These are phyloP conservation scores for Claviceps monticola DNA, from an alignment of 2,329 filamentous ascomycete species.

Conservation along the genomic window DNA sequence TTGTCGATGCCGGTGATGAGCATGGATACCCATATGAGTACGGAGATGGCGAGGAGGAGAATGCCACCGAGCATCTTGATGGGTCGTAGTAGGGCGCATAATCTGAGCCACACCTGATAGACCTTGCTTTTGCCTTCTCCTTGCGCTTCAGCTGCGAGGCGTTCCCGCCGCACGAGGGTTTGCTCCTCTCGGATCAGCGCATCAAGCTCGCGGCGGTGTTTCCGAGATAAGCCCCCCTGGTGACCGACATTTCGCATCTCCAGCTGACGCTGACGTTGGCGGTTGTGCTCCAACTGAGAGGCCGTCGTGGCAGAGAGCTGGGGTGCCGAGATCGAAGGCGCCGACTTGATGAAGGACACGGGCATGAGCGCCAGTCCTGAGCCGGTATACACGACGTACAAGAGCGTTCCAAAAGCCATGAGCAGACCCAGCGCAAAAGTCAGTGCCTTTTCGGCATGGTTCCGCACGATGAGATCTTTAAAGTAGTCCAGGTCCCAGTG, in stretches of 20 bases:
- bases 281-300: conserved; percentile 71
- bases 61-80: conserved; percentile 80
- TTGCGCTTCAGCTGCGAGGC: conserved; percentile 68
- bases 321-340: conserved; percentile 72
- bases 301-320: conserved; percentile 64
- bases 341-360: conserved; percentile 81
- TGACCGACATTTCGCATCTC: conserved; percentile 73
- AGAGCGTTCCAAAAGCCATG: conserved; percentile 69
- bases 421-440: conserved; percentile 84
- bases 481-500: conserved; percentile 84
- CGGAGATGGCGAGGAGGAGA: conserved; percentile 56
- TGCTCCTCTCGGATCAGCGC: conserved; percentile 79
- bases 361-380: conserved; percentile 80
- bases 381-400: conserved; percentile 83
- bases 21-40: conserved; percentile 82
- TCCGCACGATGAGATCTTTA: conserved; percentile 61
- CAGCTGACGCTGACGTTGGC: conserved; percentile 82
- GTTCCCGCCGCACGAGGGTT: conserved; percentile 77
- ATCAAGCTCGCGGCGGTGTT: conserved; percentile 82
- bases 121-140: conserved; percentile 66
- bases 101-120: conserved; percentile 63
- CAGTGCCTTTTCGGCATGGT: conserved; percentile 82
- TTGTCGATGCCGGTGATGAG: conserved; percentile 93
- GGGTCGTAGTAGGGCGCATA: conserved; percentile 71
- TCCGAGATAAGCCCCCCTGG: conserved; percentile 59